A percentile compares a stretch with the other conserved stretches of the same genome.
Conservation (phyloP, 345 rosid species). For the Cardamine resedifolia region DNA sequence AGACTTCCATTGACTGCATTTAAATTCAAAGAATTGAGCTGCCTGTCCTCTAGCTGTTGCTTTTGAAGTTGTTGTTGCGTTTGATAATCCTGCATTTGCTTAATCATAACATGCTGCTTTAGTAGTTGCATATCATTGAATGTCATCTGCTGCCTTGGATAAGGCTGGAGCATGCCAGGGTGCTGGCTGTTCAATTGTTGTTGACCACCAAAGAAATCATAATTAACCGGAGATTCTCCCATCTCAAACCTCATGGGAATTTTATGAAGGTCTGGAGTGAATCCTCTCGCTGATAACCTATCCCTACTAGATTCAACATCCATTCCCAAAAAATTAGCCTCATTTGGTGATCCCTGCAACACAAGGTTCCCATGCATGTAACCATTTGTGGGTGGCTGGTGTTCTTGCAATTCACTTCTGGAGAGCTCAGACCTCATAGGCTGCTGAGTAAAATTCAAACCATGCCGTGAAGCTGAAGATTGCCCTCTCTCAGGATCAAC, state of each 20-base stretch:
- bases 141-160: conserved; percentile 70
- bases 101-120: conserved; percentile 70
- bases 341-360: conserved; percentile 54
- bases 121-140: conserved; percentile 69
- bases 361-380: conserved; percentile 57
- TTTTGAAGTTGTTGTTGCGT: conserved; percentile 65
- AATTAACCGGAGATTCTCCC: conserved; percentile 66
- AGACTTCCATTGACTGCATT: conserved; percentile 51
- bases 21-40: conserved; percentile 49
- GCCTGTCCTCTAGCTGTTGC: conserved; percentile 55
- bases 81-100: conserved; percentile 78
- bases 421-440: conserved; percentile 56
- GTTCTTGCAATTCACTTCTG: conserved; percentile 58
- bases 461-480: conserved; percentile 57
- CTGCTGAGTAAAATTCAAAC: conserved; percentile 51
- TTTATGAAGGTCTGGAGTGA: conserved; percentile 52
- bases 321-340: conserved; percentile 62
- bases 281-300: conserved; percentile 50
- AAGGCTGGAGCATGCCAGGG: conserved; percentile 60
- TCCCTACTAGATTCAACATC: conserved; percentile 55
- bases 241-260: conserved; percentile 50
- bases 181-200: conserved; percentile 62
- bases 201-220: conserved; percentile 66
- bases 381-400: conserved; percentile 60
- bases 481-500: conserved; percentile 66